Conservation (phyloP, 768 basidiomycete genomes). For the Boletus barrowsii region DNA sequence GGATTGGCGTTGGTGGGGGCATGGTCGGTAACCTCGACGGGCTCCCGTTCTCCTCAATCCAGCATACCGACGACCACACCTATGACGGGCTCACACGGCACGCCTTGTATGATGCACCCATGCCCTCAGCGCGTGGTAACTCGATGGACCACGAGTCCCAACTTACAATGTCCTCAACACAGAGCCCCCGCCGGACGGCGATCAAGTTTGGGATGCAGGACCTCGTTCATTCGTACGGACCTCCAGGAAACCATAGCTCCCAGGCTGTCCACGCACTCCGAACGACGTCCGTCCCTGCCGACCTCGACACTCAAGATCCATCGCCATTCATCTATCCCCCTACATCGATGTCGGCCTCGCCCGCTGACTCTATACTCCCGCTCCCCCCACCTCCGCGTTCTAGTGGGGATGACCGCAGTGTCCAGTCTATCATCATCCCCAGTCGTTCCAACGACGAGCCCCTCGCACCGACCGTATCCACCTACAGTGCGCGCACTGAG, state of each 20-base stretch:
- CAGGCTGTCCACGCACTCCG: slow-evolving; percentile 39
- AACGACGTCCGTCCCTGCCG: slow-evolving; percentile 13
- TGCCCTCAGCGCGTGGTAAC: slow-evolving; percentile 44
- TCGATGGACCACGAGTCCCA: slow-evolving; percentile 41
- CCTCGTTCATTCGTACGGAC: slow-evolving; percentile 70
- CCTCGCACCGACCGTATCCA: slow-evolving; percentile 23
- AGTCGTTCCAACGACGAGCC: slow-evolving; percentile 30
- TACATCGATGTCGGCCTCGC: not conserved
- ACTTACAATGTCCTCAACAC: slow-evolving; percentile 22
- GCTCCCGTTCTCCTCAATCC: slow-evolving; percentile 21
- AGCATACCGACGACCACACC: slow-evolving; percentile 35
- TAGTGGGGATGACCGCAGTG: slow-evolving; percentile 1
- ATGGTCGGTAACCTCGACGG: slow-evolving; percentile 28
- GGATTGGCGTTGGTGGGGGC: slow-evolving; percentile 24
- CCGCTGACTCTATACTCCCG: slow-evolving; percentile 4
- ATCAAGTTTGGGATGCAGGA: slow-evolving; percentile 80
- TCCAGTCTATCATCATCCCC: slow-evolving; percentile 23
- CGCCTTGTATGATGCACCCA: slow-evolving; percentile 86
- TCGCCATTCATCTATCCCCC: slow-evolving; percentile 27
- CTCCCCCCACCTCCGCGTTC: slow-evolving; percentile 15
- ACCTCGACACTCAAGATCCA: slow-evolving; percentile 12
- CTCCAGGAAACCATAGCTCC: slow-evolving; percentile 48
- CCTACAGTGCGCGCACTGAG: slow-evolving; percentile 1
- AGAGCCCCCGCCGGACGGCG: slow-evolving; percentile 43
- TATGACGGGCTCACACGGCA: slow-evolving; percentile 66